Base-by-base conservation (phyloP, 2,329 filamentous ascomycete genomes). In the Blumeriella jaapii region DNA sequence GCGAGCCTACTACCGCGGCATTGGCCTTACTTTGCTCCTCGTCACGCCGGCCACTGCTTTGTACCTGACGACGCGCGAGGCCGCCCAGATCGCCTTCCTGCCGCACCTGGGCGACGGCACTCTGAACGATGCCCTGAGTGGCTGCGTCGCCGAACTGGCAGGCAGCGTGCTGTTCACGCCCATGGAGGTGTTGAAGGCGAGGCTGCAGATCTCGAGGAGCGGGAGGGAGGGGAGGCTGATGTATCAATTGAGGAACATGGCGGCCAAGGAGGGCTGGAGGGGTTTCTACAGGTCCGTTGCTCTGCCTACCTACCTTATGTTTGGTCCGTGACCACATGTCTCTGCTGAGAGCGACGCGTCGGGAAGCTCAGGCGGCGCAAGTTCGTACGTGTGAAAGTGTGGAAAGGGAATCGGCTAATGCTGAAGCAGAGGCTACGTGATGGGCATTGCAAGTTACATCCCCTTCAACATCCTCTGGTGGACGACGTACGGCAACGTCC, bases 381-480 rank as follows among this genome's bases (percentile, higher is more conserved):
- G 20, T 6, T 22, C 6, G 6, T 6, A 22, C 20, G 20, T 11
- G 20, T 4, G 4, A n/a, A 24, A 8, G 3, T n/a, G 22, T 10
- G 22, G 7, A 24, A n/a, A 24, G 22, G 7, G 22, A 8, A n/a
- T 24, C 9, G 10, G 22, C 22, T 24, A n/a, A 24, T 24, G 10
- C 7, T n/a, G 4, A 8, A 3, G 22, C 22, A 24, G 33, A 10
- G 33, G 44, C 6, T 46, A 46, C 36, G 36, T 41, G 2, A 41
- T 45, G 36, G 45, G 45, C 2, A 40, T 47, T 22, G 42, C 36
- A 4, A 40, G 28, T 27, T 47, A 45, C 17, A 40, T 47, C 19
- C 45, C 45, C 10, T 47, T 32, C 10, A 47, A 47, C 33, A 36
- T 42, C 9, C 17, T 47, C 6, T 47, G 40, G 40, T 47, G 45